These are phyloP conservation scores for Xylaria telfairii DNA, from an alignment of 495 filamentous ascomycete genomes.

Conservation along the genomic window DNA sequence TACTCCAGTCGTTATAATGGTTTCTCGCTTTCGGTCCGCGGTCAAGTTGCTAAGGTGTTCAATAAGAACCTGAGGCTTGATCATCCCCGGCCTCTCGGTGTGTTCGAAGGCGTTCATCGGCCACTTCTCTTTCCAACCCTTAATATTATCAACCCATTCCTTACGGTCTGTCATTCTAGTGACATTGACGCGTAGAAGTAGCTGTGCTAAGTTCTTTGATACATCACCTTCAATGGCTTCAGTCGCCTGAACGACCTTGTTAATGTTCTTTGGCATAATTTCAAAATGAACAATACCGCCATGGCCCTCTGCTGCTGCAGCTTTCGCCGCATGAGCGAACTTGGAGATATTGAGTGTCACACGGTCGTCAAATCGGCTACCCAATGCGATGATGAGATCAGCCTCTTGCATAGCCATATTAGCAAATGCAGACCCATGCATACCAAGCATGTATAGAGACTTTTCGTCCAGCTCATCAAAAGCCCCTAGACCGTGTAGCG, in stretches of 20 bases:
- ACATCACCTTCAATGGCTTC: constrained; percentile 82
- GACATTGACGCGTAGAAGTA: constrained; percentile 71
- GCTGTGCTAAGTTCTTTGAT: constrained; percentile 69
- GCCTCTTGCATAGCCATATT: constrained; percentile 82
- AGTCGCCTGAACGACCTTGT: constrained; percentile 83
- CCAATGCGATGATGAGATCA: constrained; percentile 78
- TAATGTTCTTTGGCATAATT: constrained; percentile 86
- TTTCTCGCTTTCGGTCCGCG: constrained; percentile 73
- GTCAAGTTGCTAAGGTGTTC: constrained; percentile 80
- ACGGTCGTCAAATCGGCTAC: constrained; percentile 79
- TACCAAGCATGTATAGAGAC: constrained; percentile 82
- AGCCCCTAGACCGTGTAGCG: constrained; percentile 77
- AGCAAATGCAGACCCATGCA: constrained; percentile 81
- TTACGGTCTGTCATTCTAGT: constrained; percentile 65
- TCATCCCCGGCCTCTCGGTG: constrained; percentile 69
- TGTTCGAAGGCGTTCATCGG: constrained; percentile 77
- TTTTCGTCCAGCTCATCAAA: constrained; percentile 79
- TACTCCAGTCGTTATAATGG: constrained; percentile 88
- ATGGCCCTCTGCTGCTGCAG: constrained; percentile 70
- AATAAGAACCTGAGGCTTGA: constrained; percentile 89
- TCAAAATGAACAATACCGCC: constrained; percentile 84
- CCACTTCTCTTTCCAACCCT: constrained; percentile 85
- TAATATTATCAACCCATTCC: constrained; percentile 88
- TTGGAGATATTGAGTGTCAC: constrained; percentile 69
- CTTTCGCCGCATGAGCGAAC: constrained; percentile 72